phyloP scores from a whole-genome alignment of 106 monocot species.

The Dioscorea zingiberensis region DNA sequence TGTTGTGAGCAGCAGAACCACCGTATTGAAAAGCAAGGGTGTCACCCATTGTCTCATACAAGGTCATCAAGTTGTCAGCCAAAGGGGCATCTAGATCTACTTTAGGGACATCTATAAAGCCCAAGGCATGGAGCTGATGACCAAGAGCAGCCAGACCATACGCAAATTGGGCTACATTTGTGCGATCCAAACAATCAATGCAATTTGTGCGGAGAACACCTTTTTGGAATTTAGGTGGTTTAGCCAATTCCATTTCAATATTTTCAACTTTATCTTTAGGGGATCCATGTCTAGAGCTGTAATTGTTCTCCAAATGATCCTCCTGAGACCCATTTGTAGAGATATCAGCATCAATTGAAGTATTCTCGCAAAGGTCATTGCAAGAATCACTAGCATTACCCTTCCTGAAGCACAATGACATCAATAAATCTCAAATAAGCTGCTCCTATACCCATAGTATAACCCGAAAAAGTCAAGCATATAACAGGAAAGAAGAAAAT shows the following conservation, averaged over 20 bases:
- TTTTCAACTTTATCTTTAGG: conserved; percentile 16
- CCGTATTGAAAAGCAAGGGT: conserved; percentile 95
- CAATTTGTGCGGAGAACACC: conserved; percentile 91
- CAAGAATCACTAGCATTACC: conserved; percentile 9
- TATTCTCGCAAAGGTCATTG: not conserved
- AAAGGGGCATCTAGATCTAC: conserved; percentile 62
- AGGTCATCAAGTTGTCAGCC: conserved; percentile 68
- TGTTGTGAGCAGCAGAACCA: conserved; percentile 98
- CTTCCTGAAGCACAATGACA: conserved; percentile 17
- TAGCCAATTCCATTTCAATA: conserved; percentile 15
- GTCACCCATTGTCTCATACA: conserved; percentile 96
- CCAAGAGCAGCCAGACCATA: conserved; percentile 89
- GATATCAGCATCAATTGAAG: conserved; percentile 11
- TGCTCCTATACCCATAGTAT: no score
- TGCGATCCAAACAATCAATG: conserved; percentile 98
- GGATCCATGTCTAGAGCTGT: not conserved
- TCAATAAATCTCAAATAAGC: not conserved
- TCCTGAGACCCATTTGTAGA: conserved; percentile 21
- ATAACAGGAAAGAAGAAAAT: no score
- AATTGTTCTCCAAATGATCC: conserved; percentile 12
- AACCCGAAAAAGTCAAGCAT: no score
- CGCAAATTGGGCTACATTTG: conserved; percentile 99
- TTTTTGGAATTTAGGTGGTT: conserved; percentile 45
- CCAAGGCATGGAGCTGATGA: conserved; percentile 75
- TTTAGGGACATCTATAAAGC: conserved; percentile 46